Evolutionary conservation across 495 filamentous ascomycete genomes (phyloP), one percentile per base, ranked within the genome.

Genomic region (Parathielavia hyrcaniae): DNA sequence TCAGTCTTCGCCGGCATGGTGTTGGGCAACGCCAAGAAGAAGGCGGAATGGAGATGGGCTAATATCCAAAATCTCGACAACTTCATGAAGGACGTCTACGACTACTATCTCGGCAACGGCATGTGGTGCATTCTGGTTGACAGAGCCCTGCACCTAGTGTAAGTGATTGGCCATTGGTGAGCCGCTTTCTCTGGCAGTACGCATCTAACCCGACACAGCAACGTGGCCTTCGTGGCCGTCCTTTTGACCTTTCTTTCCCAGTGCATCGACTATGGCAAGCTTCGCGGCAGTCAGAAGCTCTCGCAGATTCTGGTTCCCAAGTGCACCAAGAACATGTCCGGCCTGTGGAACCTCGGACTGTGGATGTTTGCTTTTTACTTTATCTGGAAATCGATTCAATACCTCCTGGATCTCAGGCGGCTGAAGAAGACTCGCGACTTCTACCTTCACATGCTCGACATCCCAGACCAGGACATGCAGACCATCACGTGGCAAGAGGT

Each of bases 401-500:
- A 85, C 62, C 56, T 92, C 40, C 67, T 87, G n/a, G 89, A 90
- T 61, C 77, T 92, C 36, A 86, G 85, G 17, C 80, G 85, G 20
- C 79, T 97, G 16, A 75, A 81, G 61, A 78, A 88, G 34, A 83
- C 96, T 71, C 90, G 91, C 64, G 85, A 93, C 69, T 98, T 97
- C 71, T 98, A 90, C 71, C 72, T 82, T 41, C 82, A 97, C 66
- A 79, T 97, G 8, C 81, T 98, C 16, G 85, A 86, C 34, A 86
- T 98, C 35, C 88, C 89, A 2, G 95, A 97, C 63, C 75, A 82
- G 20, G 95, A 98, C 59, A 95, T 98, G 67, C 95, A 97, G 71
- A 96, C 91, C 0, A 86, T 97, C 35, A 89, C 90, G 9, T 98
- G 93, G 93, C 90, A 97, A 68, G 87, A 95, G 58, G 81, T 97